Base-by-base conservation (phyloP, 2,329 filamentous ascomycete species). In the Paecilomyces dactylethromorphus region DNA sequence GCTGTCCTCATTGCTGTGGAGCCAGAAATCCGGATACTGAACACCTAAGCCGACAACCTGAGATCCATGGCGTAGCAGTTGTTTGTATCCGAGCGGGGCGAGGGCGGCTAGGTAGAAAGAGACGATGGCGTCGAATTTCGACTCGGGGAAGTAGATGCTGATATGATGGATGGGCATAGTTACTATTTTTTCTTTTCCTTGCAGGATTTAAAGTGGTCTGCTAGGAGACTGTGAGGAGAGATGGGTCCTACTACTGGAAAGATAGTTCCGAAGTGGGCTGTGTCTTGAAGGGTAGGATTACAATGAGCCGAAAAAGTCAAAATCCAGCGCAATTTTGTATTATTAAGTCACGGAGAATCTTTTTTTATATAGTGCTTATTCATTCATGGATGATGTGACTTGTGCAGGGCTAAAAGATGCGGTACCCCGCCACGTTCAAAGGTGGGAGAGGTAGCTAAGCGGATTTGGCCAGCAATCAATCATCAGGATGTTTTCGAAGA, bases 1-100 rank as follows among this genome's bases (percentile, higher is more conserved):
- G 32, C 54, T 55, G 45, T 51, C 50, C n/a, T 59, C 54, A 18
- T 3, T 59, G 26, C 3, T 11, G 13, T 45, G 6, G 53, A 73
- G 66, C 70, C 70, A 73, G 58, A 73, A 68, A 56, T 69, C 70
- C 0, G 69, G 68, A 45, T 18, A 45, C 13, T 45, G n/a, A 64
- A 61, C 61, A 12, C 71, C 71, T 2, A 72, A 29, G 1, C 71
- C 71, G 15, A 72, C 69, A 29, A 64, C 63, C 29, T 63, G 57
- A 3, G 65, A 59, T 2, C 61, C 64, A 4, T 69, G 69, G 5
- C 67, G 66, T 62, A 67, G 63, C 18, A 63, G 56, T 56, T 72
- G 68, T 49, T 67, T 69, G 59, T 70, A 67, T 0, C 67, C 66
- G 10, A 72, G 64, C 13, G 70, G 70, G 1, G 60, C 62, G 21